Evolutionary conservation across 2,329 filamentous ascomycete species (phyloP).

Genomic region (Talaromyces amestolkiae): DNA sequence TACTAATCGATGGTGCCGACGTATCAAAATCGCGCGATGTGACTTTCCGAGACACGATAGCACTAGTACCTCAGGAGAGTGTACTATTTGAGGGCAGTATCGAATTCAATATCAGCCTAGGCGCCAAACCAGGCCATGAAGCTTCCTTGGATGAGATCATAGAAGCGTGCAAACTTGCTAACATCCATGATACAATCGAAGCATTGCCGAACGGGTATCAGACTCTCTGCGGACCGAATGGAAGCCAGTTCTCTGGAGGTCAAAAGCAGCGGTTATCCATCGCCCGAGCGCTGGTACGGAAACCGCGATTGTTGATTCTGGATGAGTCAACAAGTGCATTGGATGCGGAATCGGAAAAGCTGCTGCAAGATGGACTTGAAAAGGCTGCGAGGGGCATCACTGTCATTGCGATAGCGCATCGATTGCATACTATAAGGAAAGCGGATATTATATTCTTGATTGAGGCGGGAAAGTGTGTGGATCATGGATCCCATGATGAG

Average conservation of each 20-base stretch:
- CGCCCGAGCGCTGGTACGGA: conserved; percentile 56
- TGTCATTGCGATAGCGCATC: conserved; percentile 43
- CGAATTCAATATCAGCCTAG: conserved; percentile 48
- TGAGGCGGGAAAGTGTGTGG: conserved; percentile 49
- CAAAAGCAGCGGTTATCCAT: conserved; percentile 60
- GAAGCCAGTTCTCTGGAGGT: conserved; percentile 56
- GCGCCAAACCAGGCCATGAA: conserved; percentile 52
- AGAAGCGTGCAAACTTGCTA: conserved; percentile 64
- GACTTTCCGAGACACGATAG: conserved; percentile 45
- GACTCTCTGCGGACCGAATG: conserved; percentile 57
- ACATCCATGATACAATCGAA: conserved; percentile 67
- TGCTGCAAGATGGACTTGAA: conserved; percentile 45
- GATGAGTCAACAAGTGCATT: conserved; percentile 62
- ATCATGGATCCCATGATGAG: conserved; percentile 51
- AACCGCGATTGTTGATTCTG: conserved; percentile 56
- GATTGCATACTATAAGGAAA: conserved; percentile 41
- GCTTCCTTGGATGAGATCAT: conserved; percentile 62
- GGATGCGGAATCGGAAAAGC: conserved; percentile 53
- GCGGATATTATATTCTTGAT: conserved; percentile 79
- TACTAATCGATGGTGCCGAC: conserved; percentile 54
- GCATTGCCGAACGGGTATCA: conserved; percentile 64
- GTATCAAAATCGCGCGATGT: conserved; percentile 40
- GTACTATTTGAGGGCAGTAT: conserved; percentile 50
- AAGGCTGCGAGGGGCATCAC: conserved; percentile 34
- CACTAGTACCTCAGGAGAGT: conserved; percentile 49